These are phyloP conservation scores for Fusarium kyushuense DNA, from an alignment of 2,329 filamentous ascomycete species.

Conservation along the genomic window DNA sequence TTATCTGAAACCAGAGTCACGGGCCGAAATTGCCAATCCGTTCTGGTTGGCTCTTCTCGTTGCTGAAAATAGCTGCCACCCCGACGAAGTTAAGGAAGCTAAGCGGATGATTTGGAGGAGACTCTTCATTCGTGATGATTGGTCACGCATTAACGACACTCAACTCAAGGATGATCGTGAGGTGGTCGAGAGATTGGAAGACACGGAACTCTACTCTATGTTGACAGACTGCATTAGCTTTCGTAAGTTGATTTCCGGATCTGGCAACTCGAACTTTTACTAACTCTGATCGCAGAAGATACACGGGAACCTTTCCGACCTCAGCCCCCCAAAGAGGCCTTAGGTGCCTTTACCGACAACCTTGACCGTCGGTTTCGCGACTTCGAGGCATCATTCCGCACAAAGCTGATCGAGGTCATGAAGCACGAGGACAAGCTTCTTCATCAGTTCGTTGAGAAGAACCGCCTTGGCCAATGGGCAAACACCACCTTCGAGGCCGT, in stretches of 20 bases:
- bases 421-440: slow-evolving; percentile 77
- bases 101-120: slow-evolving; percentile 84
- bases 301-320: slow-evolving; percentile 59
- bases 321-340: slow-evolving; percentile 64
- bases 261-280: slow-evolving; percentile 21
- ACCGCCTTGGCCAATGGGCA: slow-evolving; percentile 77
- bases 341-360: slow-evolving; percentile 71
- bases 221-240: slow-evolving; percentile 72
- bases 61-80: slow-evolving; percentile 65
- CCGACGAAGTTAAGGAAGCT: slow-evolving; percentile 69
- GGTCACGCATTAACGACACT: slow-evolving; percentile 82
- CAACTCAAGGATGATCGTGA: slow-evolving; percentile 78
- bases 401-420: slow-evolving; percentile 78
- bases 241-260: slow-evolving; percentile 62
- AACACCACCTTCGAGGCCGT: slow-evolving; percentile 55
- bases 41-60: slow-evolving; percentile 81
- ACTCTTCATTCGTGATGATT: slow-evolving; percentile 85
- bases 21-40: slow-evolving; percentile 70
- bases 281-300: slow-evolving; percentile 55
- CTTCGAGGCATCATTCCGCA: slow-evolving; percentile 72
- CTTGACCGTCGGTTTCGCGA: slow-evolving; percentile 70
- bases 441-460: slow-evolving; percentile 72
- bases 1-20: slow-evolving; percentile 58
- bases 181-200: slow-evolving; percentile 70
- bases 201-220: slow-evolving; percentile 77